Percentiles rank a stretch among this genome's conserved stretches.
Conservation (phyloP, 345 rosid genomes). For the Bruguiera gymnorhiza region DNA sequence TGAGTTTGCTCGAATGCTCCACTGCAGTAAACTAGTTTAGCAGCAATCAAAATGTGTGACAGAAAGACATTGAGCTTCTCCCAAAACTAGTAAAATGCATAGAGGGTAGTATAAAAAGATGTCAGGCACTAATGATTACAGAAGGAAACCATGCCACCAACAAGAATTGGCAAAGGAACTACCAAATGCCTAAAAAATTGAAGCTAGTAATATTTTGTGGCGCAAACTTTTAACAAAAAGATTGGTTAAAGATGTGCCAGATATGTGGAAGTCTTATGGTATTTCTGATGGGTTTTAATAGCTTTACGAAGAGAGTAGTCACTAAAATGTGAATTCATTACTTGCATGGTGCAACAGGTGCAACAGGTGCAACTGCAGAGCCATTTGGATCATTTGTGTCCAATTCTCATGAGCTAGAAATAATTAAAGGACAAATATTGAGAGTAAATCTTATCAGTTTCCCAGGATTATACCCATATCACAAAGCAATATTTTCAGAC, state of each 20-base stretch:
- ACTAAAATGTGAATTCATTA: not conserved
- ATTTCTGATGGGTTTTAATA: conserved; percentile 8
- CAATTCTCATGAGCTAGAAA: not conserved
- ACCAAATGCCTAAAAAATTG: too few species aligned
- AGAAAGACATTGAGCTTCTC: too few species aligned
- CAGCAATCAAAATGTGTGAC: too few species aligned
- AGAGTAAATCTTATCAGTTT: conserved; percentile 2
- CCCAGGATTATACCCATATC: not conserved
- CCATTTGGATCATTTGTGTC: conserved; percentile 91
- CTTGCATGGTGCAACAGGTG: conserved; percentile 29
- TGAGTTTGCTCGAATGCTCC: not conserved
- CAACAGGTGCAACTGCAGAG: conserved; percentile 75
- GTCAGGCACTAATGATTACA: too few species aligned
- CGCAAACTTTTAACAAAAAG: too few species aligned
- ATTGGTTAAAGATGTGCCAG: conserved; percentile 29
- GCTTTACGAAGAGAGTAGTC: not conserved
- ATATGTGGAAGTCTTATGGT: conserved; percentile 75
- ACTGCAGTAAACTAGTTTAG: not conserved
- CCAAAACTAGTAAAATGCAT: too few species aligned
- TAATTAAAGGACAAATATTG: not conserved
- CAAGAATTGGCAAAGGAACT: too few species aligned
- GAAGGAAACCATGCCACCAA: too few species aligned
- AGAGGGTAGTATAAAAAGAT: too few species aligned
- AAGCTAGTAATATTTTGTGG: too few species aligned
- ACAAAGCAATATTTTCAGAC: too few species aligned